Conservation (phyloP, 2,329 filamentous ascomycete species). For the Ceratocystis papillata region DNA sequence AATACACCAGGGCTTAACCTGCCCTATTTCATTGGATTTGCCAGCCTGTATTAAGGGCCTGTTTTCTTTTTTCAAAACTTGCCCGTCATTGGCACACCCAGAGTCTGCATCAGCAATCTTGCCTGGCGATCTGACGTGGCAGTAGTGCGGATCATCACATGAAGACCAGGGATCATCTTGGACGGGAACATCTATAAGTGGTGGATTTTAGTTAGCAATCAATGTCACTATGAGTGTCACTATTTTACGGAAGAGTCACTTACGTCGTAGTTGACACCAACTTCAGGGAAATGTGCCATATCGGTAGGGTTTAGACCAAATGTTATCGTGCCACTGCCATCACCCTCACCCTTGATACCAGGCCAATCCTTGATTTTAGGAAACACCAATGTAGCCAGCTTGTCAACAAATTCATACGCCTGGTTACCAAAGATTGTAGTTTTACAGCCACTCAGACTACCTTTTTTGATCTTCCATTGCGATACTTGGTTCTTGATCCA, state of each 20-base stretch:
- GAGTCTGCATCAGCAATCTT: slow-evolving; percentile 55
- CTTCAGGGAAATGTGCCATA: slow-evolving; percentile 79
- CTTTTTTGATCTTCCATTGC: slow-evolving; percentile 62
- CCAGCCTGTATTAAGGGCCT: background rate
- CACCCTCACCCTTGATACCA: slow-evolving; percentile 56
- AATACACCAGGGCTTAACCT: background rate
- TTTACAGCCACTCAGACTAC: slow-evolving; percentile 64
- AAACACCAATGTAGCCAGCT: slow-evolving; percentile 78
- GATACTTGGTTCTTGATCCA: slow-evolving; percentile 58
- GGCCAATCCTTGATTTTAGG: slow-evolving; percentile 95
- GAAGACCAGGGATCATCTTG: slow-evolving; percentile 71
- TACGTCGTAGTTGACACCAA: slow-evolving; percentile 91
- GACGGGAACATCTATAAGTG: slow-evolving; percentile 45
- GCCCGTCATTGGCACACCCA: slow-evolving; percentile 44
- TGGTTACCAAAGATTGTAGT: slow-evolving; percentile 65
- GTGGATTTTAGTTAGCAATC: slow-evolving; percentile 21
- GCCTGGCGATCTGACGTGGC: slow-evolving; percentile 79
- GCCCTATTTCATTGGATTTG: background rate
- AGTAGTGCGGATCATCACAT: slow-evolving; percentile 73
- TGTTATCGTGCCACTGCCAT: slow-evolving; percentile 74
- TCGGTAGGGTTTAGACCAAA: slow-evolving; percentile 69
- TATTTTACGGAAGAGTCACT: slow-evolving; percentile 34
- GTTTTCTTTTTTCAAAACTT: slow-evolving; percentile 21
- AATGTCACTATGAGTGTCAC: background rate
- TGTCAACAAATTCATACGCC: slow-evolving; percentile 84